Percentiles rank a stretch among this genome's conserved stretches.
These are phyloP conservation scores for Monilinia aucupariae DNA, from an alignment of 2,329 filamentous ascomycete species.

Conservation along the genomic window DNA sequence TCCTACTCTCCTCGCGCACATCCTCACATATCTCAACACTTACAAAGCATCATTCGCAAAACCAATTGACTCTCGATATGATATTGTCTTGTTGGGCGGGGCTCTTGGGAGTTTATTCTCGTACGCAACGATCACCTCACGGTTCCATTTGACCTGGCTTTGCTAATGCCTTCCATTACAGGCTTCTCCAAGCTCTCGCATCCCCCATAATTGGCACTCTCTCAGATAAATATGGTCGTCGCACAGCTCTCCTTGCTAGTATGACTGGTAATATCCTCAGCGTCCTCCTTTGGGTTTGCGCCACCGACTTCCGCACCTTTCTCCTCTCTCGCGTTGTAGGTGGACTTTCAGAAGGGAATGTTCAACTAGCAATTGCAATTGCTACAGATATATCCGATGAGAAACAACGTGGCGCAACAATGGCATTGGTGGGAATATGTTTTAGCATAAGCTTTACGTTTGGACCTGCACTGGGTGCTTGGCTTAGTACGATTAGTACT, in stretches of 20 bases:
- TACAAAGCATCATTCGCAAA: constrained; percentile 92
- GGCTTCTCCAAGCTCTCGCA: constrained; percentile 80
- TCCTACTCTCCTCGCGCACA: constrained; percentile 68
- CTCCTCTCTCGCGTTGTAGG: constrained; percentile 88
- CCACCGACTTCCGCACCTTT: constrained; percentile 92
- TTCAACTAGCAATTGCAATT: constrained; percentile 93
- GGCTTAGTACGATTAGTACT: constrained; percentile 68
- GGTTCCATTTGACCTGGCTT: neutral
- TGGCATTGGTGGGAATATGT: constrained; percentile 93
- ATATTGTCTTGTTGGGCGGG: constrained; percentile 91
- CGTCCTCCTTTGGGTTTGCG: constrained; percentile 88
- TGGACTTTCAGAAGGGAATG: constrained; percentile 91
- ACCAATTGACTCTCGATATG: constrained; percentile 92
- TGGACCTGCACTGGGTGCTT: constrained; percentile 86
- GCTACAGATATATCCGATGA: constrained; percentile 93
- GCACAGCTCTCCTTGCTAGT: constrained; percentile 79
- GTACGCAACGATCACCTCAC: constrained; percentile 35
- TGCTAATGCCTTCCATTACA: constrained; percentile 40
- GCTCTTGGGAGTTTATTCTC: constrained; percentile 89
- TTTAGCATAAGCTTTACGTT: constrained; percentile 98
- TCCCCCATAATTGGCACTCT: constrained; percentile 86
- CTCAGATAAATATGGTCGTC: constrained; percentile 82
- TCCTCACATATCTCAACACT: constrained; percentile 78
- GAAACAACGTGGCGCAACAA: constrained; percentile 76
- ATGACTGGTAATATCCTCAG: constrained; percentile 93